Evolutionary conservation across 179 eudicot species (phyloP).

Genomic region (Silene vulgaris): DNA sequence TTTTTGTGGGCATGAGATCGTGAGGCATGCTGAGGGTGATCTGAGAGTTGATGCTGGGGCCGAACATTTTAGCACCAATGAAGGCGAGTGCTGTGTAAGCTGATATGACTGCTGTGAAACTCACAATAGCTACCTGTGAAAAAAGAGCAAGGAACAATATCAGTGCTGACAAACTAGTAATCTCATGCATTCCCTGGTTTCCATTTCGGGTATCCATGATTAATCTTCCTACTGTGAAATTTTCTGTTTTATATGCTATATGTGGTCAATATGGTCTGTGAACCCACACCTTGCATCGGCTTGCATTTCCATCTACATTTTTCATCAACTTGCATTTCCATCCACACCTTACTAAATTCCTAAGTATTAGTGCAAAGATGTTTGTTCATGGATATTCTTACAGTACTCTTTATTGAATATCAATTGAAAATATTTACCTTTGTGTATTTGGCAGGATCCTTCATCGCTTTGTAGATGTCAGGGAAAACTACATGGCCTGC

Average conservation of each 20-base stretch:
- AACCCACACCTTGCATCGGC: not conserved
- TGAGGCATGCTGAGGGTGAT: conserved; percentile 80
- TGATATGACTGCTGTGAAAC: conserved; percentile 54
- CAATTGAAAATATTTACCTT: conserved; percentile 37
- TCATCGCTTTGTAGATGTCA: conserved; percentile 57
- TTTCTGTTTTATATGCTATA: not conserved
- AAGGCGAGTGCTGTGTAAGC: conserved; percentile 55
- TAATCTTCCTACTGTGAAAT: not conserved
- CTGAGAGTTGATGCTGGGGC: conserved; percentile 54
- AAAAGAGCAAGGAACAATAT: not conserved
- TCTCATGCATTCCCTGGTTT: not conserved
- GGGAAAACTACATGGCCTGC: conserved; percentile 87
- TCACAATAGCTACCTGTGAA: conserved; percentile 55
- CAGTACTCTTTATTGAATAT: not conserved
- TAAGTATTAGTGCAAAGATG: not conserved
- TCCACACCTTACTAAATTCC: not conserved
- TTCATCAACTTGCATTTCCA: not conserved
- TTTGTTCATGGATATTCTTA: not conserved
- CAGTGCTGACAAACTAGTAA: conserved; percentile 7
- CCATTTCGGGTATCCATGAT: not conserved
- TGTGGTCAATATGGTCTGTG: not conserved
- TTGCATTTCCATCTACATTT: not conserved
- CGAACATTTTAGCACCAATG: conserved; percentile 67
- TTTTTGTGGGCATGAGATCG: conserved; percentile 43
- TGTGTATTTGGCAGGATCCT: conserved; percentile 57